A percentile compares a stretch with the other conserved stretches of the same genome.
Conservation (phyloP, 306 rosid genomes). For the Quercus parvula region DNA sequence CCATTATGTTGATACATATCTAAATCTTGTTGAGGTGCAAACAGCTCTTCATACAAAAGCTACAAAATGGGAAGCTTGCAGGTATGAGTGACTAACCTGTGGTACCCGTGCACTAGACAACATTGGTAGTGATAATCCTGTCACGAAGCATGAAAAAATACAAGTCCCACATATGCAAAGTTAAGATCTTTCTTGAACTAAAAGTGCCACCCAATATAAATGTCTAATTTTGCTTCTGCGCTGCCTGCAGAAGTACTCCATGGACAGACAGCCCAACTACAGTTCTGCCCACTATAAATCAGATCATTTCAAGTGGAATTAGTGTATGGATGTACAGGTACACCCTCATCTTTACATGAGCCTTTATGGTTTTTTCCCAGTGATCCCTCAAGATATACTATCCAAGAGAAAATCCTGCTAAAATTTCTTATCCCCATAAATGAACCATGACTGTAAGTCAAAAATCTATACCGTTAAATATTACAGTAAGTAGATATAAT, state of each 20-base stretch:
- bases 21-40: conserved; percentile 55
- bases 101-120: no score
- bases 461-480: no score
- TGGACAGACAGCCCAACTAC: conserved; percentile 43
- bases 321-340: conserved; percentile 31
- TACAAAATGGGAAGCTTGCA: conserved; percentile 44
- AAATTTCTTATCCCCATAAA: not conserved
- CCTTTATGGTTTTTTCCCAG: not conserved
- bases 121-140: no score
- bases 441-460: not conserved
- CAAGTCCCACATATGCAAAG: no score
- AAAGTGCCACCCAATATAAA: not conserved
- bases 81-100: conserved; percentile 22
- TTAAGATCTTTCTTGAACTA: not conserved
- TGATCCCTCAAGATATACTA: not conserved
- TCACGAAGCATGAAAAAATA: no score
- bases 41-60: conserved; percentile 46
- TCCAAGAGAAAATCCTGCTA: not conserved
- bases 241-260: conserved; percentile 25
- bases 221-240: not conserved
- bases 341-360: not conserved
- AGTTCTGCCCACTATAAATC: conserved; percentile 28
- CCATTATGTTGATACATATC: conserved; percentile 31
- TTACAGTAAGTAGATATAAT: no score
- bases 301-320: conserved; percentile 28